Conservation (phyloP, 164 flowering plant species). For the Stephania cephalantha region DNA sequence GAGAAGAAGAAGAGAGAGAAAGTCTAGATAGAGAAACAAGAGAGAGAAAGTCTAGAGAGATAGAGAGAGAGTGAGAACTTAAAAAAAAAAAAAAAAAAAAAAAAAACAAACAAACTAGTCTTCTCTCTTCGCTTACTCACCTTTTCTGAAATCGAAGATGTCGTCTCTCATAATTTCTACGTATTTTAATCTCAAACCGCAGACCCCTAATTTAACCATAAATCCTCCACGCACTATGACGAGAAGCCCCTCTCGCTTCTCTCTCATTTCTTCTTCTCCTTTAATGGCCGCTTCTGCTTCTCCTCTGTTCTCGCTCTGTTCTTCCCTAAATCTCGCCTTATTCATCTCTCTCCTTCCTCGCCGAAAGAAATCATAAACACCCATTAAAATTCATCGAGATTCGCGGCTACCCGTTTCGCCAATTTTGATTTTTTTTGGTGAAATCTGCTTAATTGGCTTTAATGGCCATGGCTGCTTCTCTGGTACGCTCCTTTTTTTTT, state of each 20-base stretch:
- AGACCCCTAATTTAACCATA: constrained; percentile 12
- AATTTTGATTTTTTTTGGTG: background rate
- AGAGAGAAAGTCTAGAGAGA: constrained; percentile 3
- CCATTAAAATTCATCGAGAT: background rate
- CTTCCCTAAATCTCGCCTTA: constrained; percentile 5
- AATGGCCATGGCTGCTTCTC: constrained; percentile 16
- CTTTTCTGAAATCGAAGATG: constrained; percentile 19
- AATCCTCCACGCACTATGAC: constrained; percentile 14
- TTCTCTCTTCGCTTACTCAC: constrained; percentile 11
- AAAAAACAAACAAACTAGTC: background rate
- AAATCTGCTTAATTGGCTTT: background rate
- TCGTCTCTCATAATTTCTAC: constrained; percentile 20
- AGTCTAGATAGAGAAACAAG: background rate
- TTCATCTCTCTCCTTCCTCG: background rate
- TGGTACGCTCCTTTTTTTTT: constrained; percentile 16
- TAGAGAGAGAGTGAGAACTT: background rate
- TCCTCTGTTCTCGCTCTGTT: background rate
- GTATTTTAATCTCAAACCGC: constrained; percentile 20
- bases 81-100: no score
- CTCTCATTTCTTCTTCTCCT: constrained; percentile 2
- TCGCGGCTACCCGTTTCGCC: background rate
- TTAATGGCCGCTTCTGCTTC: constrained; percentile 6
- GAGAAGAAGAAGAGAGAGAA: constrained; percentile 5
- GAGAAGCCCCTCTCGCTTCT: background rate
- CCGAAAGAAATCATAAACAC: background rate